Evolutionary conservation across 2,329 filamentous ascomycete genomes (phyloP), one percentile per base, ranked within the genome.

Genomic region (Helminthosporium solani): DNA sequence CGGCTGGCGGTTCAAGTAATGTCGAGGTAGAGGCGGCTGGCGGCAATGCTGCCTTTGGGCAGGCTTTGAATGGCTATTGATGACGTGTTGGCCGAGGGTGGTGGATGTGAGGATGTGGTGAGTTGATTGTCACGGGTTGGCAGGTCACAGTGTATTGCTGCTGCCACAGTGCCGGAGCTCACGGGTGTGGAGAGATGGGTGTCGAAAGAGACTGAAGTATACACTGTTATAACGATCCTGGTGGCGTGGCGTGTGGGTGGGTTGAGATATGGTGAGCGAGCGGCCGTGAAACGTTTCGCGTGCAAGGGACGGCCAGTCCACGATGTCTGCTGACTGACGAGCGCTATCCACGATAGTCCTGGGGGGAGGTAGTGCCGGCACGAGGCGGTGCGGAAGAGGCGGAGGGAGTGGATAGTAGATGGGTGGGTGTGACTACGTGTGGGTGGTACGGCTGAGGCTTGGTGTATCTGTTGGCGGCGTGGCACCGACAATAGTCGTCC

Each of bases 1-100:
- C 67, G 44, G 12, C 23, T 15, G 35, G 44, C 30, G 20, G 20
- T 56, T 61, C 52, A 62, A n/a, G 62, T 63, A 21, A 58, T 58
- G 37, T 61, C 56, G 54, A 60, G 52, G 41, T 61, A 57, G 20
- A 50, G 53, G 42, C 47, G 56, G 38, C 46, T 54, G 39, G 47
- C 56, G 28, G 51, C 42, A 30, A 54, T 40, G 46, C 52, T 63
- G 59, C 49, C 53, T 53, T 57, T 36, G 42, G 52, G 54, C 52
- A 58, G 56, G 49, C 31, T 53, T 28, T 47, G 44, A 46, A 34
- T 21, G 33, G 45, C 42, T 49, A 44, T 47, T 19, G 57, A 53
- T 40, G 58, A 57, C 53, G 63, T 66, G 33, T 41, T 61, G 56
- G 47, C 54, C 36, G 51, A 40, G 37, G 33, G 46, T 52, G 36